Percentiles rank a stretch among this genome's conserved stretches.
Evolutionary conservation across 768 basidiomycete species (phyloP).

Genomic region (Mycena polygramma): DNA sequence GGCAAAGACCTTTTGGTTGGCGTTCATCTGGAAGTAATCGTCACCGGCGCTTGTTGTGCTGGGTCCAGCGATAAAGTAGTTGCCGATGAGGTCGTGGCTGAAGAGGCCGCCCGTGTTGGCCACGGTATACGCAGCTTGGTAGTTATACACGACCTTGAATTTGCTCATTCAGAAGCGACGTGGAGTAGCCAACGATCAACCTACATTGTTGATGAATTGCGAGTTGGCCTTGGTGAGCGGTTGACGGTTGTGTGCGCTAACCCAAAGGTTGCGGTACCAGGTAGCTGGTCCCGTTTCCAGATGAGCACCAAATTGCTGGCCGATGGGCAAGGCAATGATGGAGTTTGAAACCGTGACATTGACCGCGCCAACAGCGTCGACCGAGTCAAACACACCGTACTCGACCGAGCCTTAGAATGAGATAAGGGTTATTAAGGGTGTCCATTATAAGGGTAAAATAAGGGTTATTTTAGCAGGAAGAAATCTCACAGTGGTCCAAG

Average conservation of each 20-base stretch:
- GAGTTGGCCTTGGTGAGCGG: conserved; percentile 41
- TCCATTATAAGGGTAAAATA: no score
- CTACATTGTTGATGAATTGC: conserved; percentile 41
- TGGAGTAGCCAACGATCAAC: neutral
- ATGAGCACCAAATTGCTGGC: conserved; percentile 42
- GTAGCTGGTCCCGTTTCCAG: conserved; percentile 42
- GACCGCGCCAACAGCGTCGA: conserved; percentile 40
- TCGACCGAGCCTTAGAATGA: no score
- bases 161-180: neutral
- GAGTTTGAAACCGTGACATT: conserved; percentile 42
- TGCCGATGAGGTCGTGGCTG: conserved; percentile 40
- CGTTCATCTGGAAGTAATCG: conserved; percentile 42
- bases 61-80: conserved; percentile 43
- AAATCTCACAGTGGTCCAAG: conserved; percentile 41
- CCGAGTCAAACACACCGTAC: conserved; percentile 39
- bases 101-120: conserved; percentile 40
- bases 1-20: conserved; percentile 41
- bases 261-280: conserved; percentile 43
- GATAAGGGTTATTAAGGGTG: no score
- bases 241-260: conserved; percentile 42
- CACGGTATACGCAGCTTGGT: conserved; percentile 41
- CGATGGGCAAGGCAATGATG: conserved; percentile 40
- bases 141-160: conserved; percentile 40
- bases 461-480: no score
- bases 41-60: conserved; percentile 39